Evolutionary conservation across 139 green algal genomes (phyloP).

Genomic region (Zygnema cylindricum): DNA sequence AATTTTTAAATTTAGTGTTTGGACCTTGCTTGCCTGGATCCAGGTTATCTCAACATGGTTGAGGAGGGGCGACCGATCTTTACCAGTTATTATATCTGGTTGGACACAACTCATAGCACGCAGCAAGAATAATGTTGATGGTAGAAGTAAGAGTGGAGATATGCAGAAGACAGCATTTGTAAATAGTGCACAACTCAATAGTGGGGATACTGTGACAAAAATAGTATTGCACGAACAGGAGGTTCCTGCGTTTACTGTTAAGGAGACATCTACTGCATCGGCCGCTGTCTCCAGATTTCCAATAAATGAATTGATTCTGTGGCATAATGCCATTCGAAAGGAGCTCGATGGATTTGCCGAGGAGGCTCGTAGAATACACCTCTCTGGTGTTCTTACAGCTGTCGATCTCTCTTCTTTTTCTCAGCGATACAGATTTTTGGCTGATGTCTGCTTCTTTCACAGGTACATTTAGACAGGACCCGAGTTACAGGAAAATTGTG

Average conservation of each 20-base stretch:
- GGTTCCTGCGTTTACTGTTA: background rate
- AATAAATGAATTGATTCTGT: constrained; percentile 97
- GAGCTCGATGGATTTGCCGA: constrained; percentile 86
- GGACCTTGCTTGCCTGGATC: constrained; percentile 80
- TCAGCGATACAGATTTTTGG: constrained; percentile 43
- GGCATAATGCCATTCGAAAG: constrained; percentile 77
- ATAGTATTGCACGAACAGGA: background rate
- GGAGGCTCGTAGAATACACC: constrained; percentile 65
- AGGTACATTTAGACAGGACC: too few species aligned
- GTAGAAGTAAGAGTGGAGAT: background rate
- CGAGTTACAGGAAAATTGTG: too few species aligned
- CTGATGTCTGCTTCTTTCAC: constrained; percentile 75
- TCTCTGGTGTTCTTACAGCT: constrained; percentile 1
- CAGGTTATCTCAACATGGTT: constrained; percentile 79
- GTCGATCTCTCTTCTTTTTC: background rate
- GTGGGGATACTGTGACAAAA: too few species aligned
- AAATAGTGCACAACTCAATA: background rate
- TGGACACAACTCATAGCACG: constrained; percentile 25
- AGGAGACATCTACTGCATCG: background rate
- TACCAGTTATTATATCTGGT: constrained; percentile 17
- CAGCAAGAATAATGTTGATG: background rate
- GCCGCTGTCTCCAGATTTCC: background rate
- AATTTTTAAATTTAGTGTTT: too few species aligned
- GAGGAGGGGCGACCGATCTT: constrained; percentile 33
- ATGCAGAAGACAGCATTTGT: background rate